A percentile compares a stretch with the other conserved stretches of the same genome.
These are phyloP conservation scores for Mortierella antarctica DNA, from an alignment of 192 early-diverging fungal species.

Conservation along the genomic window DNA sequence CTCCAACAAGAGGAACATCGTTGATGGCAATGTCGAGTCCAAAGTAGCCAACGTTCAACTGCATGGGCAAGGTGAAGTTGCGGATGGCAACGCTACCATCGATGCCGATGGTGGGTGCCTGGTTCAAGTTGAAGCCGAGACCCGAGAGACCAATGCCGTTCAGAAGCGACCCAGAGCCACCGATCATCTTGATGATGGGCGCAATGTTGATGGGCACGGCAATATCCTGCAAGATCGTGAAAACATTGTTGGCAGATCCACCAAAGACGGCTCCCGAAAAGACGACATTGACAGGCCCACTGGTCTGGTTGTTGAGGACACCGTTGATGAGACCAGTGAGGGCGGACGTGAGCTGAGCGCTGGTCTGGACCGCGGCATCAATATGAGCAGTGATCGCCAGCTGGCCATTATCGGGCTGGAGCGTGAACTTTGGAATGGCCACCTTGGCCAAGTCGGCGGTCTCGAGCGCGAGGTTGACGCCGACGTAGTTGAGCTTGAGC, in stretches of 20 bases:
- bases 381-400: slow-evolving; percentile 33
- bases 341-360: slow-evolving; percentile 12
- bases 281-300: slow-evolving; percentile 17
- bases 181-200: slow-evolving; percentile 26
- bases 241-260: slow-evolving; percentile 35
- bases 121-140: slow-evolving; percentile 42
- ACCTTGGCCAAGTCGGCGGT: slow-evolving; percentile 18
- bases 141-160: slow-evolving; percentile 32
- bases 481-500: slow-evolving; percentile 48
- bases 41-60: slow-evolving; percentile 27
- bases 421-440: slow-evolving; percentile 28
- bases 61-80: slow-evolving; percentile 24
- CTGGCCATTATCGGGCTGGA: slow-evolving; percentile 32
- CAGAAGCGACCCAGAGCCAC: slow-evolving; percentile 36
- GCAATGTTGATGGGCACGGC: slow-evolving; percentile 32
- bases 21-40: slow-evolving; percentile 26
- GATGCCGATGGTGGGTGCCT: slow-evolving; percentile 33
- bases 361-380: slow-evolving; percentile 8
- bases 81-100: slow-evolving; percentile 32
- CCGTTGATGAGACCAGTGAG: slow-evolving; percentile 30
- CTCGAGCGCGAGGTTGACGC: slow-evolving; percentile 27
- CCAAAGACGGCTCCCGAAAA: slow-evolving; percentile 41
- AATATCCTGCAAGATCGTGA: slow-evolving; percentile 39
- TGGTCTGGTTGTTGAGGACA: slow-evolving; percentile 29
- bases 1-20: slow-evolving; percentile 1